phyloP scores from a whole-genome alignment of 306 rosid species.

The Vigna reflexopilosa region DNA sequence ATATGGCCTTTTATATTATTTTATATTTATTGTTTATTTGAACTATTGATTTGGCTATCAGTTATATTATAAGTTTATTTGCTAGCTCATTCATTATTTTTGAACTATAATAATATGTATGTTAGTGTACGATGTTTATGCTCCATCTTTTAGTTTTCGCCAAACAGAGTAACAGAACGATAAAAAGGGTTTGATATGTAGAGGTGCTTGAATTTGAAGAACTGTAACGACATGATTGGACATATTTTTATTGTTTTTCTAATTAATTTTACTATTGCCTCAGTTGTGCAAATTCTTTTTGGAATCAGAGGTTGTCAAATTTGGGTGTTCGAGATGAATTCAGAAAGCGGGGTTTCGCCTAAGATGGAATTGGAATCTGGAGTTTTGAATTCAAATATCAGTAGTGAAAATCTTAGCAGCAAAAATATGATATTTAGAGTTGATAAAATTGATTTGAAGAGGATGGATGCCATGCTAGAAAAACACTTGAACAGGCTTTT shows the following conservation, averaged over 20 bases:
- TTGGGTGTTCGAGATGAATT: conserved; percentile 53
- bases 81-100: not conserved
- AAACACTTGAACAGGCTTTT: conserved; percentile 79
- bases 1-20: not conserved
- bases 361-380: conserved; percentile 41
- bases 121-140: not conserved
- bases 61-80: not conserved
- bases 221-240: not conserved
- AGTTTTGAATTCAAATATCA: conserved; percentile 48
- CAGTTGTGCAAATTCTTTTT: conserved; percentile 13
- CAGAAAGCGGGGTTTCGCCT: conserved; percentile 43
- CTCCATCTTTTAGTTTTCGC: not conserved
- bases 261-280: not conserved
- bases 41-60: not conserved
- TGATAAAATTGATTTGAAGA: conserved; percentile 73
- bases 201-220: not conserved
- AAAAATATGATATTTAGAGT: conserved; percentile 76
- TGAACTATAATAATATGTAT: not conserved
- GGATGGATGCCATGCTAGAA: conserved; percentile 78
- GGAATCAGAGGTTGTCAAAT: conserved; percentile 42
- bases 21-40: not conserved
- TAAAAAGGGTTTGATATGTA: not conserved
- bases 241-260: not conserved
- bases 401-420: conserved; percentile 56
- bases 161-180: not conserved